Conservation (phyloP, 768 basidiomycete genomes). For the Myochromella boudieri region DNA sequence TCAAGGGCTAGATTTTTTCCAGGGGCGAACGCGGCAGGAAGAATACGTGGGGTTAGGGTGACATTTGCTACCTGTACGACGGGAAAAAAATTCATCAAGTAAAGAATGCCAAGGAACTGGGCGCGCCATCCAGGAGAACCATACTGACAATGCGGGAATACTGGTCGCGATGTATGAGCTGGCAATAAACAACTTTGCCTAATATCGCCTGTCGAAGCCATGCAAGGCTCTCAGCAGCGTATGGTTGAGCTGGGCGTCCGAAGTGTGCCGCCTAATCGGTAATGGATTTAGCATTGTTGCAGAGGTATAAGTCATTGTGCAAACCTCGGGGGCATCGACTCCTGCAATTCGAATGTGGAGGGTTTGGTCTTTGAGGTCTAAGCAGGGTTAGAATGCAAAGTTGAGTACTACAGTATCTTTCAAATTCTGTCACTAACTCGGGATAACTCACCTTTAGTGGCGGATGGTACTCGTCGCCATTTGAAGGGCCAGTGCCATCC, state of each 20-base stretch:
- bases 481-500: slow-evolving; percentile 77
- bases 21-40: slow-evolving; percentile 48
- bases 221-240: slow-evolving; percentile 66
- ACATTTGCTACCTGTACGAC: slow-evolving; percentile 68
- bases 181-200: slow-evolving; percentile 66
- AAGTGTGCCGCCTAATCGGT: slow-evolving; percentile 70
- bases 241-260: slow-evolving; percentile 77
- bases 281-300: background rate
- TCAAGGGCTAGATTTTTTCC: slow-evolving; percentile 59
- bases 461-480: slow-evolving; percentile 60
- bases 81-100: too few relatives aligned
- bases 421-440: too few relatives aligned
- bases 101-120: background rate
- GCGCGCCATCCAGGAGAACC: background rate
- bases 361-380: slow-evolving; percentile 79
- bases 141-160: slow-evolving; percentile 75
- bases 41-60: slow-evolving; percentile 47
- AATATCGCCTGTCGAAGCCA: slow-evolving; percentile 65
- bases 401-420: too few relatives aligned
- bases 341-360: slow-evolving; percentile 88
- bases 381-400: too few relatives aligned
- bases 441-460: slow-evolving; percentile 50
- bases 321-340: slow-evolving; percentile 90
- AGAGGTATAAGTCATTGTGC: slow-evolving; percentile 3
- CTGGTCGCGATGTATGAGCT: slow-evolving; percentile 76